Percentiles rank a stretch among this genome's conserved stretches.
These are phyloP conservation scores for Barbarea vulgaris DNA, from an alignment of 345 rosid species.

Conservation along the genomic window DNA sequence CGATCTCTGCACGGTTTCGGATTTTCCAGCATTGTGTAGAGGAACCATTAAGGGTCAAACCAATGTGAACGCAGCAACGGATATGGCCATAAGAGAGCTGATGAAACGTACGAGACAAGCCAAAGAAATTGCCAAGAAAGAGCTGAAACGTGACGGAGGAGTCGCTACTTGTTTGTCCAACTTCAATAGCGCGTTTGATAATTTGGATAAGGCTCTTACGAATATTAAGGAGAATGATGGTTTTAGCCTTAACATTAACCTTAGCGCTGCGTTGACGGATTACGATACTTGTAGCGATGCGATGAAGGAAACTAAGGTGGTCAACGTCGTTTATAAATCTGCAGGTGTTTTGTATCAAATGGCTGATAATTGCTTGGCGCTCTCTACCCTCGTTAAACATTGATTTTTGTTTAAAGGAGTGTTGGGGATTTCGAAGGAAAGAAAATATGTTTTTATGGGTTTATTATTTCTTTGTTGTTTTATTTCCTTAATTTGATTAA, in stretches of 20 bases:
- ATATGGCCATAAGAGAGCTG: slow-evolving; percentile 33
- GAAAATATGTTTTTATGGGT: background rate
- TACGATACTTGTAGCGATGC: slow-evolving; percentile 43
- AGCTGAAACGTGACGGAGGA: slow-evolving; percentile 9
- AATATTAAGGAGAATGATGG: slow-evolving; percentile 40
- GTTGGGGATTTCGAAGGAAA: background rate
- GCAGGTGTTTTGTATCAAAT: slow-evolving; percentile 38
- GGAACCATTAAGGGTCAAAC: slow-evolving; percentile 31
- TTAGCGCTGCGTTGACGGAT: slow-evolving; percentile 43
- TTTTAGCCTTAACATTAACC: slow-evolving; percentile 38
- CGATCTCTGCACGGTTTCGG: slow-evolving; percentile 33
- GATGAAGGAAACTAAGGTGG: background rate
- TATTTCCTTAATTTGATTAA: slow-evolving; percentile 3
- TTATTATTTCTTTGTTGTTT: slow-evolving; percentile 1
- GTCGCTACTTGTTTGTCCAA: slow-evolving; percentile 37
- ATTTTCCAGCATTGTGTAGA: slow-evolving; percentile 31
- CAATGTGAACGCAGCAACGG: slow-evolving; percentile 35
- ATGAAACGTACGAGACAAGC: slow-evolving; percentile 25
- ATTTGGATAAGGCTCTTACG: slow-evolving; percentile 33
- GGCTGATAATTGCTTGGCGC: slow-evolving; percentile 47
- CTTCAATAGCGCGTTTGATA: slow-evolving; percentile 36
- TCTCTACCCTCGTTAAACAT: slow-evolving; percentile 38
- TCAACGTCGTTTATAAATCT: slow-evolving; percentile 24
- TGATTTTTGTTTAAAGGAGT: slow-evolving; percentile 4
- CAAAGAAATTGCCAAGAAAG: slow-evolving; percentile 17